phyloP scores from a whole-genome alignment of 495 filamentous ascomycete species.

The Hypomontagnella monticulosa region DNA sequence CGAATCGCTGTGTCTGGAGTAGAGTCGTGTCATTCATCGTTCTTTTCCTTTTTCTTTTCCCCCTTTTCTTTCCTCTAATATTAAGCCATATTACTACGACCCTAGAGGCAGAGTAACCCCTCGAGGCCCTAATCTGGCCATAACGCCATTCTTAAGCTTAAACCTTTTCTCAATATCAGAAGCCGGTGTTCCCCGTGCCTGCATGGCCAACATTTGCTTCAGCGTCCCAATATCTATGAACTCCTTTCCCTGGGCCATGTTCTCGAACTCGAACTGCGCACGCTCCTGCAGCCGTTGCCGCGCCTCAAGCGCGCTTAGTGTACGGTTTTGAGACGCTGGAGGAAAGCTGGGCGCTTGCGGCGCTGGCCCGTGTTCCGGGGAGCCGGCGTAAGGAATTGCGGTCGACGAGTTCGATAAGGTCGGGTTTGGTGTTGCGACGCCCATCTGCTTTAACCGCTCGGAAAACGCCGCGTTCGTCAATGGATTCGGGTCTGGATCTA shows the following conservation, averaged over 20 bases:
- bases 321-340: constrained; percentile 47
- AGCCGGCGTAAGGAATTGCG: constrained; percentile 37
- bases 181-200: constrained; percentile 41
- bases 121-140: constrained; percentile 48
- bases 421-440: constrained; percentile 58
- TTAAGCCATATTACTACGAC: constrained; percentile 2
- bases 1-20: not conserved
- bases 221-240: constrained; percentile 54
- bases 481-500: constrained; percentile 44
- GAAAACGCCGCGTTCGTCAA: constrained; percentile 48
- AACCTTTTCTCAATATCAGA: constrained; percentile 52
- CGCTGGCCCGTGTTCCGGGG: constrained; percentile 7
- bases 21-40: constrained; percentile 1
- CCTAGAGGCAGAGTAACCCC: constrained; percentile 41
- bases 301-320: constrained; percentile 53
- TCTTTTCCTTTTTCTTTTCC: not conserved
- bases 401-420: constrained; percentile 58
- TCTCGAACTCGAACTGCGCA: constrained; percentile 51
- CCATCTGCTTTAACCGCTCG: constrained; percentile 55
- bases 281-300: constrained; percentile 49
- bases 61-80: not conserved
- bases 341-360: constrained; percentile 41
- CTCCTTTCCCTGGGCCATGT: constrained; percentile 47
- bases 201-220: constrained; percentile 47
- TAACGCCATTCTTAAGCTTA: constrained; percentile 51